Evolutionary conservation across 345 rosid species (phyloP).

Genomic region (Gynandropsis gynandra): DNA sequence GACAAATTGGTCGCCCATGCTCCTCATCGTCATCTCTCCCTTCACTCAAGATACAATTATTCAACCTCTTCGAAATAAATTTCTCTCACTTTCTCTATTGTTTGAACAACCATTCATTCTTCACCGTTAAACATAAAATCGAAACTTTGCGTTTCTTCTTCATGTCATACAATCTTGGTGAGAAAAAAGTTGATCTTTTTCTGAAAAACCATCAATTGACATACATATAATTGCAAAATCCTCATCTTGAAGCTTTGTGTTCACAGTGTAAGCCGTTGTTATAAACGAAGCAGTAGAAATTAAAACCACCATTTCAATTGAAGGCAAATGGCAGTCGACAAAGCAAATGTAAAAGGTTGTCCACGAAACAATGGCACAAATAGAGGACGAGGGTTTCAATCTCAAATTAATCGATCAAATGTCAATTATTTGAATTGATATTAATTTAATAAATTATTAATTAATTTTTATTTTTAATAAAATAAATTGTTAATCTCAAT

Average conservation of each 20-base stretch:
- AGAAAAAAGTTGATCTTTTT: neutral
- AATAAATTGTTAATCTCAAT: too few relatives aligned
- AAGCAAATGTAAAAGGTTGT: too few relatives aligned
- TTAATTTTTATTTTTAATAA: too few relatives aligned
- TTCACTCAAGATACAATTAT: conserved; percentile 46
- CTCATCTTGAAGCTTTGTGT: conserved; percentile 21
- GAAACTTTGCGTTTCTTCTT: conserved; percentile 22
- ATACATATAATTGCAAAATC: neutral
- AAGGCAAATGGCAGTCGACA: too few relatives aligned
- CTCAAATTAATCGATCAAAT: too few relatives aligned
- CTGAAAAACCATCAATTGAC: conserved; percentile 4
- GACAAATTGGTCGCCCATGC: conserved; percentile 60
- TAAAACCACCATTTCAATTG: conserved; percentile 33
- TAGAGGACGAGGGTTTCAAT: too few relatives aligned
- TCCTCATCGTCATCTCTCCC: conserved; percentile 81
- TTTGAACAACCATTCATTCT: conserved; percentile 31
- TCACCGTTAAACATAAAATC: conserved; percentile 36
- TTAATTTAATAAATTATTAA: too few relatives aligned
- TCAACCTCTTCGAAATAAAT: conserved; percentile 30
- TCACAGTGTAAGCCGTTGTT: conserved; percentile 15
- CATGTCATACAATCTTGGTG: conserved; percentile 11
- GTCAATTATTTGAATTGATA: too few relatives aligned
- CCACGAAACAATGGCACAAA: too few relatives aligned
- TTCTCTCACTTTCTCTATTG: conserved; percentile 32
- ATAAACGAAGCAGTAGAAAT: conserved; percentile 13